A percentile compares a stretch with the other conserved stretches of the same genome.
These are phyloP conservation scores for Aspergillus coremiiformis DNA, from an alignment of 495 filamentous ascomycete genomes.

Conservation along the genomic window DNA sequence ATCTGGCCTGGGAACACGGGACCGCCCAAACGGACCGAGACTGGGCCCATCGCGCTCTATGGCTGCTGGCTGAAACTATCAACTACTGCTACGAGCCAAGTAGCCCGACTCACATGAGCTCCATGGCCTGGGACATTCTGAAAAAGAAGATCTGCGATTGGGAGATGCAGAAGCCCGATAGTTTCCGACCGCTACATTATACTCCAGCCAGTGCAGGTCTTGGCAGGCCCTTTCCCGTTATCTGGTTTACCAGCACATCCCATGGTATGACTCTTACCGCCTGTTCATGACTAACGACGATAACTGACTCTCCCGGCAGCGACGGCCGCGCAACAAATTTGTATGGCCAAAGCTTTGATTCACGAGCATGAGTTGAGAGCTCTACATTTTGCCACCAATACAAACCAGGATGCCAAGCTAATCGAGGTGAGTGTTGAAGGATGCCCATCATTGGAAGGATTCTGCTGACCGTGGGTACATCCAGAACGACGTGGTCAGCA, in stretches of 20 bases:
- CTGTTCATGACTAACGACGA: not conserved
- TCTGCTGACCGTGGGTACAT: not conserved
- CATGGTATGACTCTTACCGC: conserved; percentile 24
- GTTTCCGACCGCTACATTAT: conserved; percentile 31
- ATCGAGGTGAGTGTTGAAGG: conserved; percentile 16
- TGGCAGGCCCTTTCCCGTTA: conserved; percentile 33
- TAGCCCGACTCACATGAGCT: conserved; percentile 13
- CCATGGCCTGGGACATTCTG: conserved; percentile 17
- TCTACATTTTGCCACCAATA: not conserved
- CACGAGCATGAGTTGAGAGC: conserved; percentile 13
- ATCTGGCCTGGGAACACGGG: conserved; percentile 25
- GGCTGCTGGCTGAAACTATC: conserved; percentile 35
- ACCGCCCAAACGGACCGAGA: conserved; percentile 28
- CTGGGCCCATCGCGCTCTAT: conserved; percentile 34
- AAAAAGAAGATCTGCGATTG: conserved; percentile 26
- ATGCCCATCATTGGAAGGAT: not conserved
- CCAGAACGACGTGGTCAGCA: conserved; percentile 26
- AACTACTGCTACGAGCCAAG: conserved; percentile 31
- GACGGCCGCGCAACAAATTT: conserved; percentile 35
- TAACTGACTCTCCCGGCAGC: conserved; percentile 14
- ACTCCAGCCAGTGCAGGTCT: conserved; percentile 21
- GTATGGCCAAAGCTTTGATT: conserved; percentile 33
- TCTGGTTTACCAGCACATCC: conserved; percentile 32
- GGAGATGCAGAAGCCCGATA: conserved; percentile 26
- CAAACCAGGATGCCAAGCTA: conserved; percentile 1